These are phyloP conservation scores for Ogataea zsoltii DNA, from an alignment of 805 yeast genomes.

Conservation along the genomic window DNA sequence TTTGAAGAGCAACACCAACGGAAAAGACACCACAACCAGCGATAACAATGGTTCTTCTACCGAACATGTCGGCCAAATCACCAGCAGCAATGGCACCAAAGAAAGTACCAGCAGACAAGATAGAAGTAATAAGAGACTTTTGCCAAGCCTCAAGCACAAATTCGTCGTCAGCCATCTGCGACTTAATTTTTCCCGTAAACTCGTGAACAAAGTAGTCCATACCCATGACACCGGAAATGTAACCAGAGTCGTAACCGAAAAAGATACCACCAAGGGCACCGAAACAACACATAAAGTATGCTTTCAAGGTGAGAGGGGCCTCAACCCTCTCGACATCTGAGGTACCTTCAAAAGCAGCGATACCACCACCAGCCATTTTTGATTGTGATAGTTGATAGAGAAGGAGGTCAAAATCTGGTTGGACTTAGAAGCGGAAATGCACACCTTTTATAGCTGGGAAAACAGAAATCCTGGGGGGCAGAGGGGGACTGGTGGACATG, in stretches of 20 bases:
- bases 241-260: constrained; percentile 71
- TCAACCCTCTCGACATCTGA: constrained; percentile 29
- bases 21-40: constrained; percentile 46
- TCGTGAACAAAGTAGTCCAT: constrained; percentile 48
- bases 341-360: constrained; percentile 6
- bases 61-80: constrained; percentile 47
- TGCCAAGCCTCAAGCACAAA: constrained; percentile 32
- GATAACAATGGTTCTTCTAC: constrained; percentile 50
- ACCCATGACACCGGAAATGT: constrained; percentile 65
- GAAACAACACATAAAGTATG: constrained; percentile 48
- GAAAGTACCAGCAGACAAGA: constrained; percentile 70
- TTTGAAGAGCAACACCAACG: constrained; percentile 51
- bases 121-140: constrained; percentile 60
- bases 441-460: constrained; percentile 1
- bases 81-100: constrained; percentile 66
- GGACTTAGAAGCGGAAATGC: neutral
- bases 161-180: constrained; percentile 16
- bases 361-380: constrained; percentile 8
- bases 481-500: neutral
- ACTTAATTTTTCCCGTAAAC: constrained; percentile 28
- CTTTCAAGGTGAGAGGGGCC: constrained; percentile 38
- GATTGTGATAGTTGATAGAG: neutral
- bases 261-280: constrained; percentile 72
- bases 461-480: neutral
- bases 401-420: neutral